Base-by-base conservation (phyloP, 108 stramenopile species). In the Fragilaria radians region DNA sequence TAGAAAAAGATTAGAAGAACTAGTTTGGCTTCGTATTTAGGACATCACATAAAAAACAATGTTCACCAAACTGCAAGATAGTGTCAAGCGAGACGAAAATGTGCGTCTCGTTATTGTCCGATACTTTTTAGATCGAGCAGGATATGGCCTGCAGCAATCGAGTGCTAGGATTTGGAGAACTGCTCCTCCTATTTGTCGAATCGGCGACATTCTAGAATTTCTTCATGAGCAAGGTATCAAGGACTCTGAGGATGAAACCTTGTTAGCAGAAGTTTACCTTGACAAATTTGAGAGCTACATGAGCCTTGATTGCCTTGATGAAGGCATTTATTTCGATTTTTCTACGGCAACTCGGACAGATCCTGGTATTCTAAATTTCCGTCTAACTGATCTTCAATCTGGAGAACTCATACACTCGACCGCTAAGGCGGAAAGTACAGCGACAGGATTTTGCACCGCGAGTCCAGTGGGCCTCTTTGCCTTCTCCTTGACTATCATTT, bases 101-200 rank as follows among this genome's bases (percentile, higher is more conserved):
- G 36, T 11, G 14, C 52, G 52, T 27, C 26, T 73, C 29, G 72
- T 61, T 23, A 66, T 62, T 4, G 54, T 73, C 29, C 52, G 72
- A 14, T 74, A 74, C 52, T 74, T 74, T 45, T 57, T 74, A 32
- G 73, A 74, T 66, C 73, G 68, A 17, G 66, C 67, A 4, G 73
- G 73, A 1, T 74, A 74, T 31, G 73, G 60, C 26, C 30, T 74
- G 14, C 64, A 64, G 19, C 57, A 74, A 31, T 65, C 68, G 14
- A 55, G 51, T 21, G 73, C 64, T 0, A 62, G 73, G 17, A 26
- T 74, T 23, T 74, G 73, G 73, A 57, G 54, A 29, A 31, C 65
- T 49, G 66, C 73, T 14, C 73, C 73, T 18, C 23, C 46, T 3
- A 46, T 47, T 21, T 69, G 67, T 32, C 59, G 48, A 24, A 53